Evolutionary conservation across 208 protist genomes (phyloP).

Genomic region (Trypanosoma boissoni): DNA sequence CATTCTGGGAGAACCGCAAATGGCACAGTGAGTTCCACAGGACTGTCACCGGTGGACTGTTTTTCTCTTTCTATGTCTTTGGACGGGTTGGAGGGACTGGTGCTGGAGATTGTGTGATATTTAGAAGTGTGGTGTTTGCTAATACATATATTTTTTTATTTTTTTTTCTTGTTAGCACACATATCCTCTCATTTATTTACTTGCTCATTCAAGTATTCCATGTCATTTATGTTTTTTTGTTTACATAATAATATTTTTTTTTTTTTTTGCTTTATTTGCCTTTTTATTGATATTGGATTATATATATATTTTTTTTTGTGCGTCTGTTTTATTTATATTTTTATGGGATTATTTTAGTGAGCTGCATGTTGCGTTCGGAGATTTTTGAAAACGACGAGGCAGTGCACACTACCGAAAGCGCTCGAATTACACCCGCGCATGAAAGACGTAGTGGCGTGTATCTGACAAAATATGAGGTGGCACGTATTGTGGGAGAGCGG

Average conservation of each 20-base stretch:
- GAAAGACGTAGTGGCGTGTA: conserved; percentile 67
- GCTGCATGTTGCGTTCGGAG: conserved; percentile 56
- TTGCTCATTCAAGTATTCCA: neutral
- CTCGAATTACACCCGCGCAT: conserved; percentile 53
- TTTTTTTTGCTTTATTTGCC: conserved; percentile 11
- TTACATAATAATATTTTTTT: conserved; percentile 23
- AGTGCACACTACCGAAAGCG: conserved; percentile 23
- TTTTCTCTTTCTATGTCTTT: conserved; percentile 36
- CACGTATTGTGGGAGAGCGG: conserved; percentile 75
- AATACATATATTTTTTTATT: conserved; percentile 9
- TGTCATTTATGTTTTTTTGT: conserved; percentile 16
- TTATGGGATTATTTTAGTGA: neutral
- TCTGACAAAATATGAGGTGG: conserved; percentile 85
- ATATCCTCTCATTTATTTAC: conserved; percentile 11
- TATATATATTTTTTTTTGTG: conserved; percentile 11
- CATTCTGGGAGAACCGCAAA: neutral
- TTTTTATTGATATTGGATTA: conserved; percentile 8
- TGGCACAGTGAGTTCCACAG: neutral
- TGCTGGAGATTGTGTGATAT: neutral
- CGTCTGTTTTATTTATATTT: neutral
- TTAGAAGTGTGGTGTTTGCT: no score
- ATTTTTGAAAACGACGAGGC: conserved; percentile 50
- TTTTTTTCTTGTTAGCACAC: neutral
- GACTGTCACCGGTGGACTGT: conserved; percentile 27
- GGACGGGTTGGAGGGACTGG: conserved; percentile 26